Evolutionary conservation across 2,329 filamentous ascomycete genomes (phyloP).

Genomic region (Penicillium sp.): DNA sequence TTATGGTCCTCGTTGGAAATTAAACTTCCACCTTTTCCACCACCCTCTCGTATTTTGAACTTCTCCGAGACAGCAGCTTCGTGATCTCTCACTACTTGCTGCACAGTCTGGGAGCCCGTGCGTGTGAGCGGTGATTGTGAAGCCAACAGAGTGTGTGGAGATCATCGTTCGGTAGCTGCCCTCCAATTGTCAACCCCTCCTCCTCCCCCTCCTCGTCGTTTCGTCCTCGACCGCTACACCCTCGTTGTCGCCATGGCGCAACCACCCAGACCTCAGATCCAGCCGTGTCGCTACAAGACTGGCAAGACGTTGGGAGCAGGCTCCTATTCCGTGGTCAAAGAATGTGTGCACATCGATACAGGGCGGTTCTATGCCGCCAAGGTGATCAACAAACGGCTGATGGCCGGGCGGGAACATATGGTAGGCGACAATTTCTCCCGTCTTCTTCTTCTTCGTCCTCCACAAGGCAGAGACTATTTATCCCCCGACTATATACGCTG

Average conservation of each 20-base stretch:
- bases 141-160: too few species aligned
- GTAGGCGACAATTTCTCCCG: conserved; percentile 43
- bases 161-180: neutral
- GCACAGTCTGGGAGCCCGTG: too few species aligned
- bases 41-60: too few species aligned
- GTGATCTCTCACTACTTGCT: too few species aligned
- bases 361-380: conserved; percentile 97
- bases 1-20: too few species aligned
- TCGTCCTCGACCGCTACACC: conserved; percentile 2
- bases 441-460: neutral
- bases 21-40: too few species aligned
- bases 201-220: neutral
- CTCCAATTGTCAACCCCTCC: neutral
- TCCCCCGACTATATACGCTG: too few species aligned
- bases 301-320: conserved; percentile 95
- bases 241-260: conserved; percentile 25
- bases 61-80: too few species aligned
- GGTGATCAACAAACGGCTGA: conserved; percentile 97
- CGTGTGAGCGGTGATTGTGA: too few species aligned
- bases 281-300: conserved; percentile 97
- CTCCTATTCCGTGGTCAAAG: conserved; percentile 97
- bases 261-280: conserved; percentile 58
- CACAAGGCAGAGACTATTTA: too few species aligned
- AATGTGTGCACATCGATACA: conserved; percentile 97
- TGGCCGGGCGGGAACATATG: conserved; percentile 98